Evolutionary conservation across 495 filamentous ascomycete genomes (phyloP).

Genomic region (Xylaria grammica): DNA sequence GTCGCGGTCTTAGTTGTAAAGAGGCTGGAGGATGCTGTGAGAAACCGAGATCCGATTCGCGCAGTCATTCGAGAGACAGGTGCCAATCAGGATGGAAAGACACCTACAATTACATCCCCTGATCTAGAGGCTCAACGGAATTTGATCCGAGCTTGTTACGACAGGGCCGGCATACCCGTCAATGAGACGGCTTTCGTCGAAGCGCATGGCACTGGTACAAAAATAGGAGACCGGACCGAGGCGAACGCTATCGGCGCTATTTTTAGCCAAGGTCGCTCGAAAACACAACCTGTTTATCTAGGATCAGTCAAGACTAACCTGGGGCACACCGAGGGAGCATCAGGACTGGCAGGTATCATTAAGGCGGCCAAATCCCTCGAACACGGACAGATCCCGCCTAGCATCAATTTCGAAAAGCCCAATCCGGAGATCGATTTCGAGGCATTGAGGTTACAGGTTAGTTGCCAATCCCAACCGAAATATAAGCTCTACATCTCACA

Average conservation of each 20-base stretch:
- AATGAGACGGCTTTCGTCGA: background rate
- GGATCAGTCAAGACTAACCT: constrained; percentile 65
- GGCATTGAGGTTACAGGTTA: constrained; percentile 48
- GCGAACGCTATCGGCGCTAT: constrained; percentile 55
- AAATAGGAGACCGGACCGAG: constrained; percentile 45
- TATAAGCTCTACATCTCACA: background rate
- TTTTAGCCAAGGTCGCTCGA: constrained; percentile 40
- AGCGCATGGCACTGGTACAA: background rate
- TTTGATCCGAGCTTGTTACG: constrained; percentile 2
- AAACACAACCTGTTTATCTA: constrained; percentile 51
- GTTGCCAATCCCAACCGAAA: background rate
- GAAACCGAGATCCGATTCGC: background rate
- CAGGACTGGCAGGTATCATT: constrained; percentile 62
- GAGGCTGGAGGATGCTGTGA: background rate
- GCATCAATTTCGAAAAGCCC: constrained; percentile 53
- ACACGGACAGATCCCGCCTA: constrained; percentile 55
- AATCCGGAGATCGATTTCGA: constrained; percentile 50
- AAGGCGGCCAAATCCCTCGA: constrained; percentile 63
- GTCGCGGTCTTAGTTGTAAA: background rate
- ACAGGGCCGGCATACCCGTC: background rate
- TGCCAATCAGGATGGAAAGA: constrained; percentile 10
- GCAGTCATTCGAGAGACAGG: background rate
- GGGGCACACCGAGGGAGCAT: constrained; percentile 61
- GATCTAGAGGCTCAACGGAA: background rate
- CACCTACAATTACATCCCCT: background rate